Evolutionary conservation across 1,284 basidiomycete genomes (phyloP).

Genomic region (Hemileia vastatrix): DNA sequence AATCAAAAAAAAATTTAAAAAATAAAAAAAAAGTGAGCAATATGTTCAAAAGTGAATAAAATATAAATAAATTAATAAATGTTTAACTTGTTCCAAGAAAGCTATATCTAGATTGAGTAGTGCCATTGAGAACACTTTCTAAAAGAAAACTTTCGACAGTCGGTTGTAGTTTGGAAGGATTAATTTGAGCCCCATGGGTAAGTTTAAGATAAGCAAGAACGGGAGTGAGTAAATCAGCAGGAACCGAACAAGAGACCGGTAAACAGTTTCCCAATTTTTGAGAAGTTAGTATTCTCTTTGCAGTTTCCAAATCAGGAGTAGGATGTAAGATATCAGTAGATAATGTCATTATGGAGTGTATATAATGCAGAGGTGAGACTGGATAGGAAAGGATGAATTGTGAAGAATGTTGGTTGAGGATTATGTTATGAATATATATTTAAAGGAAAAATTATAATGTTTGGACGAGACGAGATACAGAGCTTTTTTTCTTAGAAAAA

Average conservation of each 20-base stretch:
- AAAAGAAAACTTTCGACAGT: constrained; percentile 69
- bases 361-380: no score
- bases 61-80: neutral
- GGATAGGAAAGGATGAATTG: no score
- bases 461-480: no score
- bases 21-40: constrained; percentile 21
- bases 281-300: no score
- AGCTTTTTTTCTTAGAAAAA: no score
- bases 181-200: constrained; percentile 70
- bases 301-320: no score
- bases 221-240: constrained; percentile 92
- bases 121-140: constrained; percentile 82
- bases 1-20: constrained; percentile 11
- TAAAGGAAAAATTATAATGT: no score
- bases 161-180: constrained; percentile 26
- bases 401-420: no score
- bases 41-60: constrained; percentile 21
- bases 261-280: constrained; percentile 81
- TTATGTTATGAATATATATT: no score
- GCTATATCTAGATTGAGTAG: constrained; percentile 83
- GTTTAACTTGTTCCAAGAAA: constrained; percentile 84
- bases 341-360: no score
- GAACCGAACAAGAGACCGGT: constrained; percentile 82
- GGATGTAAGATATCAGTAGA: no score
- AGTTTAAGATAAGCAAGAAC: constrained; percentile 93